phyloP scores from a whole-genome alignment of 495 filamentous ascomycete species.

The Beverwykella pulmonaria region DNA sequence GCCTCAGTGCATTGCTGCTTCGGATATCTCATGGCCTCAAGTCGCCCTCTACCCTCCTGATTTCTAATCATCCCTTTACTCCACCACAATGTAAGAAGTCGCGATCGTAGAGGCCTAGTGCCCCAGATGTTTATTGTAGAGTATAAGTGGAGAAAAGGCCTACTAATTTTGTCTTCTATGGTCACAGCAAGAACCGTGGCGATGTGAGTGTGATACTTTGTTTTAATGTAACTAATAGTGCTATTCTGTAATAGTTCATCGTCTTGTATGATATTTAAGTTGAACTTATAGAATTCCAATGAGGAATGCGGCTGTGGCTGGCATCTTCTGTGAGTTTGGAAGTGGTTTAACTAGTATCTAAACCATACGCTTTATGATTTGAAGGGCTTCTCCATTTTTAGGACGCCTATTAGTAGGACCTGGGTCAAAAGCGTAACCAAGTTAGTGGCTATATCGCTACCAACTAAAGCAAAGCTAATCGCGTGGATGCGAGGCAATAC shows the following conservation, averaged over 20 bases:
- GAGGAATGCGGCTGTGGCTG: background rate
- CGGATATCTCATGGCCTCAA: too few species aligned
- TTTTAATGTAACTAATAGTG: background rate
- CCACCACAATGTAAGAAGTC: too few species aligned
- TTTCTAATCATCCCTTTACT: too few species aligned
- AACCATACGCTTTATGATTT: background rate
- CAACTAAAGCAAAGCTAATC: background rate
- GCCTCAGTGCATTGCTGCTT: too few species aligned
- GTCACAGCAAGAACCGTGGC: background rate
- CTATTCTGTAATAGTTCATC: background rate
- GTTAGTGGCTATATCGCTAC: slow-evolving; percentile 11
- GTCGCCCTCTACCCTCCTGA: too few species aligned
- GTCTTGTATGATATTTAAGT: background rate
- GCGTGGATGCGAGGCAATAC: slow-evolving; percentile 4
- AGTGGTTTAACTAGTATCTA: slow-evolving; percentile 1
- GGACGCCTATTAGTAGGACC: background rate
- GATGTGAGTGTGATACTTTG: slow-evolving; percentile 9
- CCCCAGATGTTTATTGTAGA: background rate
- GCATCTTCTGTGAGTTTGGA: background rate
- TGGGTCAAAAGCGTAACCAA: slow-evolving; percentile 7
- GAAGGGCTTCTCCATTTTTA: background rate
- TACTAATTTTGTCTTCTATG: background rate
- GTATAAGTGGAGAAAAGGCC: background rate
- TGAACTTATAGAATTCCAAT: background rate
- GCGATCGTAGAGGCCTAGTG: too few species aligned